A percentile compares a stretch with the other conserved stretches of the same genome.
phyloP scores from a whole-genome alignment of 768 basidiomycete genomes.

The Mycena amicta region DNA sequence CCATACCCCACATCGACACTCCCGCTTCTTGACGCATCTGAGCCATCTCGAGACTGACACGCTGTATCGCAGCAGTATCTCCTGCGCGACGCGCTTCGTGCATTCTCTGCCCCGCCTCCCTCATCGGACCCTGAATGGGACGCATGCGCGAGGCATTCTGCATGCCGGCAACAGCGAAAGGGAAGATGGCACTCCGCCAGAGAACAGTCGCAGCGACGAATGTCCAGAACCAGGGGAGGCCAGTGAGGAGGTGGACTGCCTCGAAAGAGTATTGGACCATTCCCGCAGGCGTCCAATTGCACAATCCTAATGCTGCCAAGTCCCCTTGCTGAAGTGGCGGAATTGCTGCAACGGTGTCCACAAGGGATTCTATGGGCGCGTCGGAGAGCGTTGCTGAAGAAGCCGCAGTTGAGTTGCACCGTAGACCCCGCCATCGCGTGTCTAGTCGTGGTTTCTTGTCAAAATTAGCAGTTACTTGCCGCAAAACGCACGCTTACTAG shows the following conservation, averaged over 20 bases:
- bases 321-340: conserved; percentile 71
- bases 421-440: conserved; percentile 14
- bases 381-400: not conserved
- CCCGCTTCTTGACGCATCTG: conserved; percentile 66
- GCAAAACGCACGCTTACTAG: conserved; percentile 2
- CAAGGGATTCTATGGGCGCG: not conserved
- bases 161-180: conserved; percentile 57
- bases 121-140: conserved; percentile 57
- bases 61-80: conserved; percentile 53
- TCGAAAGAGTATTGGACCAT: conserved; percentile 66
- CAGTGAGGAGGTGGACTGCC: conserved; percentile 65
- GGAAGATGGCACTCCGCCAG: conserved; percentile 64
- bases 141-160: conserved; percentile 62
- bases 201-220: conserved; percentile 66
- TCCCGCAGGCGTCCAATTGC: conserved; percentile 66
- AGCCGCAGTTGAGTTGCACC: conserved; percentile 14
- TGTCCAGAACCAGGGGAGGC: conserved; percentile 84
- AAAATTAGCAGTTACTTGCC: conserved; percentile 10
- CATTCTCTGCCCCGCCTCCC: conserved; percentile 45
- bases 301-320: conserved; percentile 67
- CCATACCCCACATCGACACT: conserved; percentile 57
- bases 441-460: conserved; percentile 12
- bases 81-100: conserved; percentile 31
- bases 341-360: conserved; percentile 6
- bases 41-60: conserved; percentile 53